These are phyloP conservation scores for Tetrapyrgos nigripes DNA, from an alignment of 1,284 basidiomycete genomes.

Conservation along the genomic window DNA sequence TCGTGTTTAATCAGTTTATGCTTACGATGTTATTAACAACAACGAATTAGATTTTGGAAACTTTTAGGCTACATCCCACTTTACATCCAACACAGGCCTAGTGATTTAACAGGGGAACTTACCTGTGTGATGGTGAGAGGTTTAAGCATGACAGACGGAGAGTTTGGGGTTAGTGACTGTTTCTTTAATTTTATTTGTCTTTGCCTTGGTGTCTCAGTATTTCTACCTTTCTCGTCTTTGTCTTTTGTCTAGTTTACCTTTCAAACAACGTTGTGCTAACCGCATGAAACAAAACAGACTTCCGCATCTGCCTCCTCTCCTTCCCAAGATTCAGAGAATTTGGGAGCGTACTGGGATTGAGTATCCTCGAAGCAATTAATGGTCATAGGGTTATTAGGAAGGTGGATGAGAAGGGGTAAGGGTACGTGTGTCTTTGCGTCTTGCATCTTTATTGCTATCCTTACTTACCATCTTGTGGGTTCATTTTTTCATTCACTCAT, in stretches of 20 bases:
- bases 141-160: slow-evolving; percentile 69
- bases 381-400: slow-evolving; percentile 59
- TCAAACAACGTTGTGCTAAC: no score
- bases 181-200: slow-evolving; percentile 96
- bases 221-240: no score
- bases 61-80: slow-evolving; percentile 90
- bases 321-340: slow-evolving; percentile 94
- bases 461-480: neutral
- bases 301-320: slow-evolving; percentile 88
- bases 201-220: no score
- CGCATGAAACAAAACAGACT: slow-evolving; percentile 87
- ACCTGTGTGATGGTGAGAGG: slow-evolving; percentile 92
- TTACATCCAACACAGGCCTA: slow-evolving; percentile 93
- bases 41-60: slow-evolving; percentile 97
- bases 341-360: slow-evolving; percentile 85
- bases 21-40: neutral
- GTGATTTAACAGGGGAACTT: slow-evolving; percentile 96
- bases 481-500: no score
- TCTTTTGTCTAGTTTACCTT: no score
- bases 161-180: slow-evolving; percentile 88
- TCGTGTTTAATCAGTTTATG: slow-evolving; percentile 1
- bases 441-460: neutral
- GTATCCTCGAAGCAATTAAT: slow-evolving; percentile 87
- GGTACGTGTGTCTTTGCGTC: slow-evolving; percentile 38
- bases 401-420: slow-evolving; percentile 50